phyloP scores from a whole-genome alignment of 495 filamentous ascomycete species.

The Neurospora sublineolata region DNA sequence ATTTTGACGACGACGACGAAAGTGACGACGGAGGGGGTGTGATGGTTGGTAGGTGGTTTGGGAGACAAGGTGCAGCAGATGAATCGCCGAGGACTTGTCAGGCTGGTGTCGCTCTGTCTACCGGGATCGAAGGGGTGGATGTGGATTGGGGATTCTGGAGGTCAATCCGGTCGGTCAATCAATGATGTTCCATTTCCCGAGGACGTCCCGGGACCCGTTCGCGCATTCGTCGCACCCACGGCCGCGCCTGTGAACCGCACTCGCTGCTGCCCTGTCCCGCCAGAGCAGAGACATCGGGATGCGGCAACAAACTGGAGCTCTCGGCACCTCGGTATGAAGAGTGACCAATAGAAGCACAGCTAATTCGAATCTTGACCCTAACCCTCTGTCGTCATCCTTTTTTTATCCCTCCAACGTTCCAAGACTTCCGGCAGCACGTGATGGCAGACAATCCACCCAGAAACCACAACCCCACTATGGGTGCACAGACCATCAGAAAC shows the following conservation, averaged over 20 bases:
- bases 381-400: constrained; percentile 1
- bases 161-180: background rate
- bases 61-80: constrained; percentile 1
- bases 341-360: constrained; percentile 16
- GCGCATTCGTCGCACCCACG: background rate
- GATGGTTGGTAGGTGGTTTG: background rate
- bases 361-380: constrained; percentile 16
- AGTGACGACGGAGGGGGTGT: background rate
- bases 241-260: background rate
- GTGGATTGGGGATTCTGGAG: background rate
- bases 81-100: background rate
- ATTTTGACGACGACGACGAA: constrained; percentile 9
- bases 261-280: background rate
- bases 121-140: background rate
- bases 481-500: background rate
- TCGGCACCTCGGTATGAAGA: constrained; percentile 23
- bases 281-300: background rate
- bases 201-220: background rate
- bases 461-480: background rate
- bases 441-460: background rate
- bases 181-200: background rate
- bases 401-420: background rate
- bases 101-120: background rate
- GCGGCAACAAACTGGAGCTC: background rate
- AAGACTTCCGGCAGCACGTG: background rate